Evolutionary conservation across 306 rosid genomes (phyloP), one percentile per base, ranked within the genome.

Genomic region (Heteromeles arbutifolia): DNA sequence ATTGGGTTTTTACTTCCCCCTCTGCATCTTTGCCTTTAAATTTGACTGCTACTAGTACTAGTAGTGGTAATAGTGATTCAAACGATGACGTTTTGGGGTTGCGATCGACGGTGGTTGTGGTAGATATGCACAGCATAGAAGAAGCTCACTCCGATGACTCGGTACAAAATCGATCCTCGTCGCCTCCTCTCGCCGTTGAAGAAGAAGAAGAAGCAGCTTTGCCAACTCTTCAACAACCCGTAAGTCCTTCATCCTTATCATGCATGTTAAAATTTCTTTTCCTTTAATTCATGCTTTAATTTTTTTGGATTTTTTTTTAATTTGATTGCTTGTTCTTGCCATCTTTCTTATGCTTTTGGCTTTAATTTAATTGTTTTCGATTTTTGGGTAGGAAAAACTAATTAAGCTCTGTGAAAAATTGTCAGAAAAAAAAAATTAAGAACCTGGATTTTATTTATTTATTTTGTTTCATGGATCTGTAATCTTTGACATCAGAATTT

Each of bases 81-180:
- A 70, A 37, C 6, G 39, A 31, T 44, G 77, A 74, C 57, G 37
- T 81, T 78, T 11, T 76, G 80, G 87, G 75, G 52, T 50, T 80
- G 43, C 75, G 28, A 57, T 83, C 87, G 17, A 80, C 76, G 32
- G 71, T 85, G 79, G 86, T 77, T 67, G 83, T 80, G 63, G 59
- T 59, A 8, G 74, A 80, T 78, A 41, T 74, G 45, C 44, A 53
- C 4, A 77, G 78, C 50, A 72, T 54, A 58, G 88, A 84, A 45
- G 88, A 82, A 78, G 86, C 78, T 82, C 66, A 83, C 62, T 85
- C 93, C 4, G 86, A 90, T 50, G 84, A 88, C 39, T 82, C 84
- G 65, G 0, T 74, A 13, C 65, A 84, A 41, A 87, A 86, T 62
- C 84, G 80, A 31, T 85, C 88, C 48, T 84, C 90, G 64, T 74